phyloP scores from a whole-genome alignment of 257 asterid species.

The Linderniella brevidens region DNA sequence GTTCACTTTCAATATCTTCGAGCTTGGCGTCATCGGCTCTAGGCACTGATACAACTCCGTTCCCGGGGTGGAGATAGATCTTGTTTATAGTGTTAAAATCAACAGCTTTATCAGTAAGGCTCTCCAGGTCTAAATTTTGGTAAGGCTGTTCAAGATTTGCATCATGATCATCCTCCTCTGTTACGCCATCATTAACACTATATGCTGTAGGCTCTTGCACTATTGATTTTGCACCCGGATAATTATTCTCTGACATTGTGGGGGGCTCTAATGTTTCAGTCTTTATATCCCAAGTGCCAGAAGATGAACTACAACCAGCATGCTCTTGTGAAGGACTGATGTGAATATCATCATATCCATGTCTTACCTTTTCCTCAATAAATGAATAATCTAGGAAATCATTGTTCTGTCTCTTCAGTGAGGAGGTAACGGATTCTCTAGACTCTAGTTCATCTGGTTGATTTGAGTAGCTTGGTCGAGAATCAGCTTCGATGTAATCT shows the following conservation, averaged over 20 bases:
- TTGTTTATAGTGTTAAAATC: constrained; percentile 16
- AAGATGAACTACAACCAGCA: constrained; percentile 31
- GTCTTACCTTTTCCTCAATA: constrained; percentile 27
- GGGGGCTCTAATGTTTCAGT: constrained; percentile 21
- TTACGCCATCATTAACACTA: constrained; percentile 19
- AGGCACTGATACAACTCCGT: constrained; percentile 14
- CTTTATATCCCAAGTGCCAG: constrained; percentile 41
- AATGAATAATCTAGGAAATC: constrained; percentile 32
- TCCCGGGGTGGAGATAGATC: constrained; percentile 14
- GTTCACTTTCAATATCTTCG: constrained; percentile 55
- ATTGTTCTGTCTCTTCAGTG: constrained; percentile 25
- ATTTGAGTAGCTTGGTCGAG: constrained; percentile 34
- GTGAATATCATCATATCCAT: constrained; percentile 24
- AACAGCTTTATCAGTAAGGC: constrained; percentile 13
- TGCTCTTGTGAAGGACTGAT: constrained; percentile 31
- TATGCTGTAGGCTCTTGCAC: background rate
- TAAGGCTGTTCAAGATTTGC: constrained; percentile 22
- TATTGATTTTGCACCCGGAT: no score
- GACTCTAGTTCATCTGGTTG: constrained; percentile 43
- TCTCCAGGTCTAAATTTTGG: constrained; percentile 18
- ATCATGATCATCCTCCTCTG: constrained; percentile 14
- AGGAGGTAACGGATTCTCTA: constrained; percentile 36
- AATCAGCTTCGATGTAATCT: constrained; percentile 27
- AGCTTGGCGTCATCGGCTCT: constrained; percentile 18
- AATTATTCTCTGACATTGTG: constrained; percentile 5